phyloP scores from a whole-genome alignment of 2,329 filamentous ascomycete genomes.

The Fusarium zealandicum region DNA sequence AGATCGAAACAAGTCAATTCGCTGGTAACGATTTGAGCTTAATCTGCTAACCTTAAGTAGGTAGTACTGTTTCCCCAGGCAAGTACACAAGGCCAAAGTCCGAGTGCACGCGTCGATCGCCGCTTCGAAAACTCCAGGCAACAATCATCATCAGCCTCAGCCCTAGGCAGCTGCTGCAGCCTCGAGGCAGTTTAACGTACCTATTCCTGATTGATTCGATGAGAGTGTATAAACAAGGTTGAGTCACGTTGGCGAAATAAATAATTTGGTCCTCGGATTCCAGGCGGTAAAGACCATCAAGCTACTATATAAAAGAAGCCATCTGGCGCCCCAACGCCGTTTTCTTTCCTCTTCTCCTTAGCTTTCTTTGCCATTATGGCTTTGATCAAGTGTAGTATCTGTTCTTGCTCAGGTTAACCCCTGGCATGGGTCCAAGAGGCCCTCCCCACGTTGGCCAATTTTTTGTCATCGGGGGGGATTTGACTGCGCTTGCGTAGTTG shows the following conservation, averaged over 20 bases:
- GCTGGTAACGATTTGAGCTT: no score
- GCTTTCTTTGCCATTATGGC: slow-evolving; percentile 35
- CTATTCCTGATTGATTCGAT: no score
- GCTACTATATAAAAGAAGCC: slow-evolving; percentile 18
- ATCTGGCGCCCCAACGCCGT: not conserved
- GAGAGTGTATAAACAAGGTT: no score
- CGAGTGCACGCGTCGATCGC: no score
- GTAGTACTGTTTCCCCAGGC: no score
- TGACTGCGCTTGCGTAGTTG: slow-evolving; percentile 30
- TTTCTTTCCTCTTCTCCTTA: slow-evolving; percentile 23
- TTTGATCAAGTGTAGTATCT: slow-evolving; percentile 42
- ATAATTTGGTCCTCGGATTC: slow-evolving; percentile 8
- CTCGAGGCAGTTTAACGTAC: not conserved
- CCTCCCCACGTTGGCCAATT: slow-evolving; percentile 12
- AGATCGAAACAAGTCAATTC: no score
- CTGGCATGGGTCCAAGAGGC: slow-evolving; percentile 23
- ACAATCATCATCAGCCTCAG: slow-evolving; percentile 7
- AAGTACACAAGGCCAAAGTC: no score
- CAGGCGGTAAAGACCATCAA: not conserved
- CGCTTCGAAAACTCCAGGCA: slow-evolving; percentile 2
- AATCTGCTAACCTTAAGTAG: no score
- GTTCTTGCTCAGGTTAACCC: slow-evolving; percentile 40
- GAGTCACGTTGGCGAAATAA: not conserved
- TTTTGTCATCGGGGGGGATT: slow-evolving; percentile 28
- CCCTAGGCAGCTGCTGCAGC: slow-evolving; percentile 9